Percentiles rank a stretch among this genome's conserved stretches.
These are phyloP conservation scores for Ophiocordyceps australis DNA, from an alignment of 2,329 filamentous ascomycete species.

Conservation along the genomic window DNA sequence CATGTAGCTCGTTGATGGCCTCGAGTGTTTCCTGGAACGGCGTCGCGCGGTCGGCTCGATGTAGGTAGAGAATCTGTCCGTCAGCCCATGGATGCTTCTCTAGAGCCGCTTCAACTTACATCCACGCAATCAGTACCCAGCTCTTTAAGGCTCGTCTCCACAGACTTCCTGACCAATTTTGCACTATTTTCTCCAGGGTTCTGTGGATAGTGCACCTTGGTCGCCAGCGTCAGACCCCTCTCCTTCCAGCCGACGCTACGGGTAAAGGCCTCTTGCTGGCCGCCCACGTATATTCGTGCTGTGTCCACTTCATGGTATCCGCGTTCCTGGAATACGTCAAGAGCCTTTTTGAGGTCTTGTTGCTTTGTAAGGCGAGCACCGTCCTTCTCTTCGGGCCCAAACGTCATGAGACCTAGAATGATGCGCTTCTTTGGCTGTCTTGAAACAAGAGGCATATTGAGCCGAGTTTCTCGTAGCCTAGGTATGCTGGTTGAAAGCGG, in stretches of 20 bases:
- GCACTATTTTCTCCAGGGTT: constrained; percentile 41
- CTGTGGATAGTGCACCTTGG: constrained; percentile 52
- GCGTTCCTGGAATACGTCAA: constrained; percentile 59
- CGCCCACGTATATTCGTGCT: constrained; percentile 53
- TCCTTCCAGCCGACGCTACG: constrained; percentile 60
- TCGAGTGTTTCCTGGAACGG: constrained; percentile 68
- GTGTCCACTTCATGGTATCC: constrained; percentile 81
- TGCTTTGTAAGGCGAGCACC: constrained; percentile 56
- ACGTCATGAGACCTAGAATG: constrained; percentile 78
- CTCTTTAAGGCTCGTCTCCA: constrained; percentile 53
- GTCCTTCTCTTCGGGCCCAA: constrained; percentile 41
- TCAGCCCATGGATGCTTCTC: too few relatives aligned
- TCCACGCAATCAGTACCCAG: constrained; percentile 58
- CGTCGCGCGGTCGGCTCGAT: constrained; percentile 34
- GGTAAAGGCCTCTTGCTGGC: constrained; percentile 65
- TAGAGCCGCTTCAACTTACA: too few relatives aligned
- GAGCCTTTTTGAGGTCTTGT: constrained; percentile 48
- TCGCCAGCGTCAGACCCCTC: constrained; percentile 59
- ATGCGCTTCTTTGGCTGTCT: constrained; percentile 39
- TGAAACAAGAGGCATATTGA: constrained; percentile 30
- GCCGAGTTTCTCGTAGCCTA: too few relatives aligned
- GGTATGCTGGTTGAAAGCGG: too few relatives aligned
- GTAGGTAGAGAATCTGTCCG: constrained; percentile 17
- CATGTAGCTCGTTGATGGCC: constrained; percentile 65
- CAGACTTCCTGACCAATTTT: constrained; percentile 42